Evolutionary conservation across 177 flowering plant genomes (phyloP).

Genomic region (Vitis hybrid): DNA sequence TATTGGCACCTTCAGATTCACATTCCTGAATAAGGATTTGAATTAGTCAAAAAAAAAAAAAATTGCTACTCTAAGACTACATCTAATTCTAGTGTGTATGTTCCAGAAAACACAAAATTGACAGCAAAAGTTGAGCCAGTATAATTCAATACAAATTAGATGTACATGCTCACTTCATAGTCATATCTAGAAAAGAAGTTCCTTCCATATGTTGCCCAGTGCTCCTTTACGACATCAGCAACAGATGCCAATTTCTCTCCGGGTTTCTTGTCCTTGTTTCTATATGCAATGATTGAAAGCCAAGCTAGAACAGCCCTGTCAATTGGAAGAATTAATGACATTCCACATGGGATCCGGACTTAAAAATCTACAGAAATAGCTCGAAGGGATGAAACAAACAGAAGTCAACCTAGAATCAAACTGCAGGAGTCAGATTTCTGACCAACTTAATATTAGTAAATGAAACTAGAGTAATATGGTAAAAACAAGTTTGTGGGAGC

Average conservation of each 20-base stretch:
- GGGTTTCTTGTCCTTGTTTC: constrained; percentile 77
- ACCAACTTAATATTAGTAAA: background rate
- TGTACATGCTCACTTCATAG: constrained; percentile 66
- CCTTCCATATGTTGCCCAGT: constrained; percentile 96
- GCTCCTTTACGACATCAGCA: constrained; percentile 80
- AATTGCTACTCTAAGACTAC: constrained; percentile 8
- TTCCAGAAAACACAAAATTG: background rate
- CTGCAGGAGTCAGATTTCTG: background rate
- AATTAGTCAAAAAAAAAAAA: constrained; percentile 1
- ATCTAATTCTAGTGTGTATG: background rate
- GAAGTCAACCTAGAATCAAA: background rate
- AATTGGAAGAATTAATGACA: constrained; percentile 5
- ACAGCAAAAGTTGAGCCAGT: background rate
- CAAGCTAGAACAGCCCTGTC: constrained; percentile 97
- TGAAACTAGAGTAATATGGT: background rate
- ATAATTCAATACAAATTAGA: too few species aligned
- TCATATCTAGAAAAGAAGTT: constrained; percentile 98
- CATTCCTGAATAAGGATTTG: constrained; percentile 63
- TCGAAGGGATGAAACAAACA: background rate
- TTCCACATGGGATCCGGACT: background rate
- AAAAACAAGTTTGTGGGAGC: background rate
- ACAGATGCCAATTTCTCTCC: constrained; percentile 90
- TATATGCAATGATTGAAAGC: constrained; percentile 88
- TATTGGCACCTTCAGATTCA: constrained; percentile 93
- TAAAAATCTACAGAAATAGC: background rate